These are phyloP conservation scores for Talaromyces sp. DNA, from an alignment of 2,329 filamentous ascomycete genomes.

Conservation along the genomic window DNA sequence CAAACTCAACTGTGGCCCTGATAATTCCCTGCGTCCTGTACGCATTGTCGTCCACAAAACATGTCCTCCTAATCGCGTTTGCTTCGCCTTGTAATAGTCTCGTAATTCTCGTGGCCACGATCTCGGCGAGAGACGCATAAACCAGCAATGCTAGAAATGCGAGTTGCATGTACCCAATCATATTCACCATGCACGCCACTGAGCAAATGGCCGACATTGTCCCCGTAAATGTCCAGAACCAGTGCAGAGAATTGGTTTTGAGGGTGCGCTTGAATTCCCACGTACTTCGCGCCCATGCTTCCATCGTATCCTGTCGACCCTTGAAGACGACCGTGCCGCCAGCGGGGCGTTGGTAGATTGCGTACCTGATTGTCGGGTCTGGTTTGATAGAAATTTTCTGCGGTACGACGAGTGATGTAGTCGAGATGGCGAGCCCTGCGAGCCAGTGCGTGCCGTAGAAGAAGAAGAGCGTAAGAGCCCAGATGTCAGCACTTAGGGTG, in stretches of 20 bases:
- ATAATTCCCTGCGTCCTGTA: conserved; percentile 22
- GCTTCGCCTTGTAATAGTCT: conserved; percentile 24
- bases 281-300: conserved; percentile 30
- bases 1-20: conserved; percentile 22
- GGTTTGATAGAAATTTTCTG: conserved; percentile 18
- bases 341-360: conserved; percentile 30
- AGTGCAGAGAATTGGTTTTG: conserved; percentile 25
- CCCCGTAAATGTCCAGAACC: conserved; percentile 29
- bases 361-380: conserved; percentile 24
- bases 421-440: conserved; percentile 25
- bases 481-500: conserved; percentile 28
- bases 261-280: conserved; percentile 26
- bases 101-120: conserved; percentile 27
- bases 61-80: conserved; percentile 16
- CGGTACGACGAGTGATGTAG: conserved; percentile 23
- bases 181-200: conserved; percentile 36
- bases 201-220: conserved; percentile 28
- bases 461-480: conserved; percentile 29
- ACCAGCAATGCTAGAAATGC: conserved; percentile 28
- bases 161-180: conserved; percentile 30
- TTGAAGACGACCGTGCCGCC: conserved; percentile 35
- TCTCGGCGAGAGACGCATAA: conserved; percentile 30
- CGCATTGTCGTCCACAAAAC: conserved; percentile 16
- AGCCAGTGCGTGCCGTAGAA: conserved; percentile 31
- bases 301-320: conserved; percentile 26